Evolutionary conservation across 2,329 filamentous ascomycete genomes (phyloP).

Genomic region (Pleochaeta shiraiana): DNA sequence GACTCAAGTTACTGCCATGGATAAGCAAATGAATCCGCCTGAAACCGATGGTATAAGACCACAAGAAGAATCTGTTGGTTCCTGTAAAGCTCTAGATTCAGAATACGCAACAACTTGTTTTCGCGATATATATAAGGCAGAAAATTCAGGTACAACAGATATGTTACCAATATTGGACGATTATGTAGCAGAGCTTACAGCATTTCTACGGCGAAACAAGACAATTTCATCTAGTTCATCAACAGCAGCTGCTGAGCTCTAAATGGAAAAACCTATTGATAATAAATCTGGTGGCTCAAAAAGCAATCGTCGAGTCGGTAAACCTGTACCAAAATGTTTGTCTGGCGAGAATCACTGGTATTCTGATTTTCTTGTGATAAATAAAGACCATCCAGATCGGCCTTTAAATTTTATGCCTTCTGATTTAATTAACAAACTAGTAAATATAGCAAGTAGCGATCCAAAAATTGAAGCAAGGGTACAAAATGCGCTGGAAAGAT

Average conservation of each 20-base stretch:
- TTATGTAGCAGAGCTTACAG: neutral
- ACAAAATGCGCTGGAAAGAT: neutral
- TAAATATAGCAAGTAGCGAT: neutral
- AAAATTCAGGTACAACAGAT: neutral
- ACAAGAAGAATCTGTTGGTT: neutral
- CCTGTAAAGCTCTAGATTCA: neutral
- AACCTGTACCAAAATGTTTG: neutral
- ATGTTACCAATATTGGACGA: neutral
- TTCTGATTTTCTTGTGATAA: neutral
- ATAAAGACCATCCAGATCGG: neutral
- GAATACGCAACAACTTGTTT: conserved; percentile 1
- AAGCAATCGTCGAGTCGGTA: neutral
- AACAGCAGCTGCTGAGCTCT: neutral
- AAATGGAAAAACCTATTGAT: neutral
- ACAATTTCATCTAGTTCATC: neutral
- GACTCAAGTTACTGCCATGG: neutral
- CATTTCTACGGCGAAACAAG: conserved; percentile 1
- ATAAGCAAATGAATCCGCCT: neutral
- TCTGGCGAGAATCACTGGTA: neutral
- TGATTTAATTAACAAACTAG: neutral
- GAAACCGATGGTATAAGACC: neutral
- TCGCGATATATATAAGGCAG: neutral
- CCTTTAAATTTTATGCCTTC: neutral
- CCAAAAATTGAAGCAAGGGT: neutral
- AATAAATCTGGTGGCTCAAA: neutral